These are phyloP conservation scores for Suhomyces kunorum DNA, from an alignment of 1,139 yeast genomes.

Conservation along the genomic window DNA sequence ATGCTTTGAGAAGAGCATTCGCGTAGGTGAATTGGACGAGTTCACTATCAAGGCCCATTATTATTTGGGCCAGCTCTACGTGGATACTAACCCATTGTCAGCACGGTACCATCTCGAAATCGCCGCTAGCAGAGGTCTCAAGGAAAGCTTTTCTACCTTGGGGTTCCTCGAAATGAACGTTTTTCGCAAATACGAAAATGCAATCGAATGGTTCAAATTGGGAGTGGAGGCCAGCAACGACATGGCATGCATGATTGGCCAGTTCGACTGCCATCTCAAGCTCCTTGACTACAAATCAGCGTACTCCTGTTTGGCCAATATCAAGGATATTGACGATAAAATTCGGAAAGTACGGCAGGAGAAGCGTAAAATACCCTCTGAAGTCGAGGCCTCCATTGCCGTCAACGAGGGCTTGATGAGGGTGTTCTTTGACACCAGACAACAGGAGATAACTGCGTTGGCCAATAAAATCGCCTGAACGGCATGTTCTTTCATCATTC, in stretches of 20 bases:
- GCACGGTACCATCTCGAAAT: constrained; percentile 72
- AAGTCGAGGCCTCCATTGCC: constrained; percentile 26
- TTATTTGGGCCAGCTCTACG: constrained; percentile 70
- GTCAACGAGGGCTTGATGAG: constrained; percentile 29
- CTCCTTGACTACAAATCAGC: constrained; percentile 34
- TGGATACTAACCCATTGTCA: constrained; percentile 54
- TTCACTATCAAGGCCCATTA: constrained; percentile 70
- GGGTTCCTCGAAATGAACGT: constrained; percentile 79
- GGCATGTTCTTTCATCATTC: constrained; percentile 2
- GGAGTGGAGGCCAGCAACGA: constrained; percentile 67
- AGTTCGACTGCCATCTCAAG: constrained; percentile 57
- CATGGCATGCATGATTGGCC: constrained; percentile 69
- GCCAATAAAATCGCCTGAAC: constrained; percentile 14
- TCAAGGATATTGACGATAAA: constrained; percentile 27
- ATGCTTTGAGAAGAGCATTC: constrained; percentile 63
- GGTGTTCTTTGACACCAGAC: constrained; percentile 25
- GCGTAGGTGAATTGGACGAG: constrained; percentile 55
- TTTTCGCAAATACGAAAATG: constrained; percentile 54
- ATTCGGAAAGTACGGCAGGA: constrained; percentile 21
- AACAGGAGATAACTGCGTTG: constrained; percentile 5
- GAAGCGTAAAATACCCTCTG: constrained; percentile 24
- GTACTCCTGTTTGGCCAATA: constrained; percentile 25
- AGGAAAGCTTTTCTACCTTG: constrained; percentile 70
- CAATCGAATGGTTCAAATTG: constrained; percentile 80
- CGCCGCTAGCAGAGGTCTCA: constrained; percentile 74